Evolutionary conservation across 177 flowering plant species (phyloP), one percentile per base, ranked within the genome.

Genomic region (Vitis hybrid): DNA sequence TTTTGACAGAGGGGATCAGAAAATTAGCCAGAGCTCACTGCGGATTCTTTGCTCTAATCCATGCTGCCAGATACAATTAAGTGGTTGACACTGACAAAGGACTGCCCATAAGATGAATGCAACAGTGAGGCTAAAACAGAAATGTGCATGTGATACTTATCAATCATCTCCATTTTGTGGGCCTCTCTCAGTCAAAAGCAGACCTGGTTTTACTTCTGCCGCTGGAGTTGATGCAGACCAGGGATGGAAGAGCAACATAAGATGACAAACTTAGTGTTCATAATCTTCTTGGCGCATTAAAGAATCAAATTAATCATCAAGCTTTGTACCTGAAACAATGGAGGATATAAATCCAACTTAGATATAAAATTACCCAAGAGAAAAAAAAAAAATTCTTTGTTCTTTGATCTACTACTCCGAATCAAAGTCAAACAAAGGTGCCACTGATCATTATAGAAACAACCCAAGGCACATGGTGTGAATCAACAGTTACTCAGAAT

Each of bases 81-180:
- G 65, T 67, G 69, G 60, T 69, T 31, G 75, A 71, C 58, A 76
- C 74, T 45, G 52, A 76, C 62, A 10, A 58, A 68, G 59, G 64
- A 48, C 59, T 52, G 2, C 10, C 52, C 73, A 67, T 63, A 68
- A 80, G 67, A 74, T 67, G 81, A 79, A 79, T 80, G 78, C 77
- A 76, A 80, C 86, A 78, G 82, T 75, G 56, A 70, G 45, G 45
- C 45, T 39, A 39, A 39, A 39, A 26, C 10, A 8, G 45, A 65
- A 70, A 60, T 56, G 59, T 73, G 78, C 76, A 79, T 73, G 78
- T 76, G 80, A 74, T 70, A 48, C 52, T 39, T 39, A 39, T 39
- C 45, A 39, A 39, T 39, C 45, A 56, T 65, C 67, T 10, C 58
- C 11, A 60, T 53, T 22, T 66, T 59, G 76, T 78, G 76, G 81